phyloP scores from a whole-genome alignment of 2,329 filamentous ascomycete genomes.

The Aphanocladium album region DNA sequence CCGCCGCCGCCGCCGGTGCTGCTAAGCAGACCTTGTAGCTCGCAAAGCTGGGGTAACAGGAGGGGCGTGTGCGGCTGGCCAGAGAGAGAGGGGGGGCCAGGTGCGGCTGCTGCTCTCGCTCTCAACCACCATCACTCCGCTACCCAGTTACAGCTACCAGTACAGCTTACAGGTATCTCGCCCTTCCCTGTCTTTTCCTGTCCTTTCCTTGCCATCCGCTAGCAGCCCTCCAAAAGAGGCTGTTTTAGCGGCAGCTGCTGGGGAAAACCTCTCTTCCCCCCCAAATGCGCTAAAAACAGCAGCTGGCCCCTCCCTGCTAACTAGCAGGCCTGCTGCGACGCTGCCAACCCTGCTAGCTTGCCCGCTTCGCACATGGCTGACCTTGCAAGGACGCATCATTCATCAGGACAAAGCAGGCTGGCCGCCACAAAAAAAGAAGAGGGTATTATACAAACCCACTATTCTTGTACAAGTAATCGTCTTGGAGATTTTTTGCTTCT shows the following conservation, averaged over 20 bases:
- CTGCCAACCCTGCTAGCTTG: neutral
- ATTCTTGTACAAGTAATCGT: neutral
- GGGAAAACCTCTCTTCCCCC: neutral
- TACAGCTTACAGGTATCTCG: too few relatives aligned
- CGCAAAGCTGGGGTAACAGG: slow-evolving; percentile 11
- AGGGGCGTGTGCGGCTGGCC: slow-evolving; percentile 5
- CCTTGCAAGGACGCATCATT: neutral
- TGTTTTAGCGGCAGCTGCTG: neutral
- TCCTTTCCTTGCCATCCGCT: neutral
- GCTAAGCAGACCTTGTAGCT: neutral
- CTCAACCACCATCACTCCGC: too few relatives aligned
- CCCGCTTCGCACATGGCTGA: neutral
- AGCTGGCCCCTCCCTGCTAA: neutral
- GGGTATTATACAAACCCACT: neutral
- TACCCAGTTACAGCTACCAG: too few relatives aligned
- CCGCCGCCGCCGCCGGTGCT: too few relatives aligned
- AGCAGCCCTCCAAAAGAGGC: neutral
- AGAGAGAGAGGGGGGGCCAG: neutral
- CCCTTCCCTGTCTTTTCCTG: too few relatives aligned
- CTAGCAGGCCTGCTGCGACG: neutral
- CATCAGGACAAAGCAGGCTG: neutral
- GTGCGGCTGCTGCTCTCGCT: neutral
- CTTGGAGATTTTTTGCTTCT: too few relatives aligned
- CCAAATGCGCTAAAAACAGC: slow-evolving; percentile 4
- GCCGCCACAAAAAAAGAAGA: neutral